phyloP scores from a whole-genome alignment of 768 basidiomycete species.

The Suillus clintonianus region DNA sequence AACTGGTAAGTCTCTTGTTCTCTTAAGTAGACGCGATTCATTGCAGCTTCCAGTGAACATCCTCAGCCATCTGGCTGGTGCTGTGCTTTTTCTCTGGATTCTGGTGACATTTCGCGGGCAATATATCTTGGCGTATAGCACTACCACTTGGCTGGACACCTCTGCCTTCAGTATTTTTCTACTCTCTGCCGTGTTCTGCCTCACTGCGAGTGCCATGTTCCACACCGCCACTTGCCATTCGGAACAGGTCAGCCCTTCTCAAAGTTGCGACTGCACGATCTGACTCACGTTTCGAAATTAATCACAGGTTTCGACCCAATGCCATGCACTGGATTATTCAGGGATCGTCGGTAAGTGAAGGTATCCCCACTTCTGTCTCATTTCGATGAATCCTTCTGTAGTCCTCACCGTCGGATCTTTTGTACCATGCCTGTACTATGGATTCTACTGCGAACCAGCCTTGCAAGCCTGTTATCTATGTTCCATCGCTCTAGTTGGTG shows the following conservation, averaged over 20 bases:
- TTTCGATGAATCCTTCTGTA: conserved; percentile 18
- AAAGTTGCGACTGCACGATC: background rate
- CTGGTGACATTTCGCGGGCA: conserved; percentile 53
- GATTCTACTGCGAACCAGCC: conserved; percentile 66
- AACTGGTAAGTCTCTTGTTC: conserved; percentile 47
- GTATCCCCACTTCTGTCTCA: conserved; percentile 3
- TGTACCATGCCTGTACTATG: conserved; percentile 76
- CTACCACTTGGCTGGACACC: conserved; percentile 62
- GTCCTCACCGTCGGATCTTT: conserved; percentile 79
- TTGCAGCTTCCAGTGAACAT: conserved; percentile 68
- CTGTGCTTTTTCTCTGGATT: conserved; percentile 59
- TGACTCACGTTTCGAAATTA: conserved; percentile 2
- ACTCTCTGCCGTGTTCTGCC: conserved; percentile 69
- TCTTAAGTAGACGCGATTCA: conserved; percentile 1
- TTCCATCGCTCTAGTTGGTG: conserved; percentile 52
- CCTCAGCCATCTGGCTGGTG: conserved; percentile 77
- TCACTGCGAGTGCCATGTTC: conserved; percentile 69
- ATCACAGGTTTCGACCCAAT: conserved; percentile 55
- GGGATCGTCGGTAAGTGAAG: conserved; percentile 66
- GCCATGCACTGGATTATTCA: conserved; percentile 72
- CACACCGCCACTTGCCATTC: conserved; percentile 80
- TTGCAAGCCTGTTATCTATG: conserved; percentile 57
- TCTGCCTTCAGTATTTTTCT: conserved; percentile 68
- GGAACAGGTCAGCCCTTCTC: conserved; percentile 46
- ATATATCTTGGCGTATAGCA: conserved; percentile 52